Conservation (phyloP, 2,329 filamentous ascomycete species). For the Colletotrichum tanaceti region DNA sequence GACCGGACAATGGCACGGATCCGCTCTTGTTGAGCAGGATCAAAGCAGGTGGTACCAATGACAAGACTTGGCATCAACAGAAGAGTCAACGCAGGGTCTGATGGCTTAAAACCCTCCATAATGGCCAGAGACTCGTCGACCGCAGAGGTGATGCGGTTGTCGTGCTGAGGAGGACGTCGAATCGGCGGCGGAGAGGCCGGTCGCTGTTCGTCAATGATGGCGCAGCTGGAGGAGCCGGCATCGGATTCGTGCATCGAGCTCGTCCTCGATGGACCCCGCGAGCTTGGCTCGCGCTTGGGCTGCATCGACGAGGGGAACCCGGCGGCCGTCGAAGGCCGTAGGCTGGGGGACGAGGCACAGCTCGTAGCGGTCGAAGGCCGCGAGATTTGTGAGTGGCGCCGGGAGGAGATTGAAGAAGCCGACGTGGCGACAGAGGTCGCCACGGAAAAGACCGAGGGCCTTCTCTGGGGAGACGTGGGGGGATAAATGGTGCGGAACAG, state of each 20-base stretch:
- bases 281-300: slow-evolving; percentile 48
- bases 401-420: slow-evolving; percentile 37
- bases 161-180: slow-evolving; percentile 61
- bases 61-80: slow-evolving; percentile 70
- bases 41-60: slow-evolving; percentile 70
- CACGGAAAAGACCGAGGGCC: slow-evolving; percentile 40
- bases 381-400: slow-evolving; percentile 40
- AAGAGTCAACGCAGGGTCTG: slow-evolving; percentile 69
- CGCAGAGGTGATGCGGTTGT: slow-evolving; percentile 63
- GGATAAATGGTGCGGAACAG: slow-evolving; percentile 71
- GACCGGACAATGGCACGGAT: slow-evolving; percentile 62
- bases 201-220: slow-evolving; percentile 26
- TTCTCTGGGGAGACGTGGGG: slow-evolving; percentile 49
- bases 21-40: slow-evolving; percentile 62
- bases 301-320: slow-evolving; percentile 43
- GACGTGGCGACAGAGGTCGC: slow-evolving; percentile 39
- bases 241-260: slow-evolving; percentile 54
- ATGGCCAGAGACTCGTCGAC: slow-evolving; percentile 68
- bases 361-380: slow-evolving; percentile 45
- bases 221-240: slow-evolving; percentile 30
- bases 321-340: slow-evolving; percentile 40
- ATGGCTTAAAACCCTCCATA: slow-evolving; percentile 65
- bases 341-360: slow-evolving; percentile 50
- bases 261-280: slow-evolving; percentile 53
- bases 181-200: slow-evolving; percentile 59